These are phyloP conservation scores for Ogataea saltuana DNA, from an alignment of 805 yeast species.

Conservation along the genomic window DNA sequence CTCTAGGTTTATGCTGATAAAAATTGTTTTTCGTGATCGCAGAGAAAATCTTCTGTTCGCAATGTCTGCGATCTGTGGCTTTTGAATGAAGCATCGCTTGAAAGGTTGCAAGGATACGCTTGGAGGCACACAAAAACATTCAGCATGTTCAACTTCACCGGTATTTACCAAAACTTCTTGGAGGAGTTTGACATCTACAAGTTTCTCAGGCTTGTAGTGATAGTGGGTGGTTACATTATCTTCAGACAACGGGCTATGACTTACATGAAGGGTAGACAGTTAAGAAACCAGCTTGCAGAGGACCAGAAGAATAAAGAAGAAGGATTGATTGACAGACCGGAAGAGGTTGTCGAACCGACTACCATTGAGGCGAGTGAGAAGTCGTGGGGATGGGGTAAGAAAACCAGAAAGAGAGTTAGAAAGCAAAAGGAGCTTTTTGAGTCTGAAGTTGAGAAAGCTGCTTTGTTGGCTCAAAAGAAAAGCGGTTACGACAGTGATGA, in stretches of 20 bases:
- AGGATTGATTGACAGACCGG: slow-evolving; percentile 36
- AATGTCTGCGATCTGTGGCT: too few species aligned
- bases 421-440: slow-evolving; percentile 56
- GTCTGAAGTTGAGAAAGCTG: slow-evolving; percentile 45
- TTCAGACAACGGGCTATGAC: slow-evolving; percentile 56
- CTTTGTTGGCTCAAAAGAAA: slow-evolving; percentile 35
- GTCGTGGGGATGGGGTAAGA: slow-evolving; percentile 79
- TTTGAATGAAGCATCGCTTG: too few species aligned
- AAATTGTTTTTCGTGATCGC: too few species aligned
- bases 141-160: slow-evolving; percentile 30
- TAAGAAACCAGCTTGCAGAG: slow-evolving; percentile 45
- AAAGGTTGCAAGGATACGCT: too few species aligned
- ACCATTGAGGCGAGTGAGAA: slow-evolving; percentile 40
- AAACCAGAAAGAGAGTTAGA: slow-evolving; percentile 61
- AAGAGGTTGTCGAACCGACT: slow-evolving; percentile 28
- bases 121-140: background rate
- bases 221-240: slow-evolving; percentile 65
- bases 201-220: slow-evolving; percentile 47
- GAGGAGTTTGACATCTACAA: slow-evolving; percentile 48
- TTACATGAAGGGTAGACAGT: slow-evolving; percentile 57
- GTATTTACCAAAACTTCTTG: slow-evolving; percentile 38
- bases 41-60: too few species aligned
- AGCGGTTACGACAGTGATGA: slow-evolving; percentile 52
- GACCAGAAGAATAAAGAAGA: slow-evolving; percentile 47
- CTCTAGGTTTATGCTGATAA: too few species aligned